Evolutionary conservation across 2,329 filamentous ascomycete genomes (phyloP).

Genomic region (Cordyceps javanica): DNA sequence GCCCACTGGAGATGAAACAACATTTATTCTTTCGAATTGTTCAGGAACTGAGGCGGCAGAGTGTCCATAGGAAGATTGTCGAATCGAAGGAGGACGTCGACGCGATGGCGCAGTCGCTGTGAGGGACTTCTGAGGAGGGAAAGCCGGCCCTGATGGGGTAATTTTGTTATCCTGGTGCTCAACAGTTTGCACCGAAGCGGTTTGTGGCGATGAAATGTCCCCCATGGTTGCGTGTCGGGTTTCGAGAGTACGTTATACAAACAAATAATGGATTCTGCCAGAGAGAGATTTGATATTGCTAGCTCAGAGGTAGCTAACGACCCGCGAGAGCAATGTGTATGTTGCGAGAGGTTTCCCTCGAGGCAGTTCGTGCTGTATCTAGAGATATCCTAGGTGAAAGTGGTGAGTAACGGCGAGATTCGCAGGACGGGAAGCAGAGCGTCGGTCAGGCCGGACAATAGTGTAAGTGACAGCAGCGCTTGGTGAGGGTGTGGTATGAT

Average conservation of each 20-base stretch:
- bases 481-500: background rate
- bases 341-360: background rate
- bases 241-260: too few species aligned
- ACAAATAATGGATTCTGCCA: too few species aligned
- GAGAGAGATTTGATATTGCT: background rate
- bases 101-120: background rate
- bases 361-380: background rate
- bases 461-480: background rate
- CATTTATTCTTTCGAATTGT: slow-evolving; percentile 30
- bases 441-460: background rate
- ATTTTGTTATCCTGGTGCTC: background rate
- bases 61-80: background rate
- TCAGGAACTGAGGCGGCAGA: slow-evolving; percentile 30
- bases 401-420: background rate
- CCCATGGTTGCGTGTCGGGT: background rate
- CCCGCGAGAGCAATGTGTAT: too few species aligned
- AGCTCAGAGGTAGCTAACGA: background rate
- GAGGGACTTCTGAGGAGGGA: background rate
- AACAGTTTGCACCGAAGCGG: background rate
- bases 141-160: background rate
- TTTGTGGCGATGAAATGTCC: slow-evolving; percentile 6
- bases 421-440: background rate
- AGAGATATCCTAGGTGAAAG: too few species aligned
- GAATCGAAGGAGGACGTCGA: background rate
- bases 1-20: slow-evolving; percentile 12